These are phyloP conservation scores for Leccinum subrobustum DNA, from an alignment of 1,284 basidiomycete species.

Conservation along the genomic window DNA sequence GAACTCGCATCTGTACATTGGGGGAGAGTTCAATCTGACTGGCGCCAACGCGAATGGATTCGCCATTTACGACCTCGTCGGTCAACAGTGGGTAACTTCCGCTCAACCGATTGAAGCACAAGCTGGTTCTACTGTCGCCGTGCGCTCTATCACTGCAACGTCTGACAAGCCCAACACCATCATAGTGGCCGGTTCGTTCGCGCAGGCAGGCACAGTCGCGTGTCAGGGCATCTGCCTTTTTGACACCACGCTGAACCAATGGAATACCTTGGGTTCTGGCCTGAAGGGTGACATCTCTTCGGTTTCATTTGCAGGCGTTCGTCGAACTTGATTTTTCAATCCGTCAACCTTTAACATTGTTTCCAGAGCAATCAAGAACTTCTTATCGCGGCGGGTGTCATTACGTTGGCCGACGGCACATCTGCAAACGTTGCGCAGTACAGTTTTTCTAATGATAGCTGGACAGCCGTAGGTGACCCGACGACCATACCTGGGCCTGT, in stretches of 20 bases:
- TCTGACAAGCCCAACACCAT: constrained; percentile 61
- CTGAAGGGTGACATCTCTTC: constrained; percentile 81
- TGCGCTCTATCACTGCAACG: constrained; percentile 74
- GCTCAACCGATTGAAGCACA: constrained; percentile 57
- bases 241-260: constrained; percentile 67
- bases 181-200: constrained; percentile 86
- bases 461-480: constrained; percentile 70
- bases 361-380: constrained; percentile 58
- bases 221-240: constrained; percentile 85
- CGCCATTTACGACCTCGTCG: constrained; percentile 72
- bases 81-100: constrained; percentile 58
- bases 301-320: constrained; percentile 78
- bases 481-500: constrained; percentile 83
- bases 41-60: constrained; percentile 61
- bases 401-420: constrained; percentile 58
- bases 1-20: constrained; percentile 69
- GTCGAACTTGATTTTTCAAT: constrained; percentile 30
- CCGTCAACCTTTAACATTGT: constrained; percentile 1
- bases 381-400: constrained; percentile 74
- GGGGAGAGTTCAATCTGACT: constrained; percentile 72
- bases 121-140: constrained; percentile 58
- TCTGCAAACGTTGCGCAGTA: constrained; percentile 72
- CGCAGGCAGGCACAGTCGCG: constrained; percentile 69
- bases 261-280: constrained; percentile 81
- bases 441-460: constrained; percentile 66